These are phyloP conservation scores for Schwanniomyces occidentalis DNA, from an alignment of 805 yeast genomes.

Conservation along the genomic window DNA sequence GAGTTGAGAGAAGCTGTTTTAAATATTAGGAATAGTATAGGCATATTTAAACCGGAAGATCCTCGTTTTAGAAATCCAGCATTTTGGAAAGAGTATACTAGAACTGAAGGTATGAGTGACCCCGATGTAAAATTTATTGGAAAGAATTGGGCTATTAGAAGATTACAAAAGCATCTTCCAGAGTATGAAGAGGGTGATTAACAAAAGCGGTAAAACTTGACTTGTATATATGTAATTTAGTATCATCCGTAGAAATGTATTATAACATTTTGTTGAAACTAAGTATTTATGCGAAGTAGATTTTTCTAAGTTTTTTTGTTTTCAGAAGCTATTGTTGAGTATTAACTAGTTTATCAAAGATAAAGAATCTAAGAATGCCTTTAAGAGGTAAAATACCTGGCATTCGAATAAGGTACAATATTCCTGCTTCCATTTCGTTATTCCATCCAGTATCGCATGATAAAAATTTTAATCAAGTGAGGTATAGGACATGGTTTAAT, in stretches of 20 bases:
- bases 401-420: too few relatives aligned
- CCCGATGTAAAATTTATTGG: conserved; percentile 74
- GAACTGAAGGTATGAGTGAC: conserved; percentile 63
- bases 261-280: too few relatives aligned
- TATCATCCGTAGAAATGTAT: too few relatives aligned
- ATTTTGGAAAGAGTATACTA: conserved; percentile 75
- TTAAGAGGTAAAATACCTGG: too few relatives aligned
- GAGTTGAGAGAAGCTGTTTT: conserved; percentile 64
- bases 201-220: not conserved
- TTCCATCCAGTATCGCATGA: too few relatives aligned
- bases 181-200: conserved; percentile 20
- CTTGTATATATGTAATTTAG: conserved; percentile 4
- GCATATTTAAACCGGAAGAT: conserved; percentile 60
- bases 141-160: conserved; percentile 77
- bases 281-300: too few relatives aligned
- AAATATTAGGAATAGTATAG: conserved; percentile 42
- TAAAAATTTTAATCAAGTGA: conserved; percentile 4
- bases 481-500: conserved; percentile 15
- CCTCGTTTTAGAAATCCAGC: conserved; percentile 61
- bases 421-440: too few relatives aligned
- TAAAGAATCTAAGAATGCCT: too few relatives aligned
- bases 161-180: conserved; percentile 57
- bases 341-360: too few relatives aligned
- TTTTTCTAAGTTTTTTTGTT: too few relatives aligned
- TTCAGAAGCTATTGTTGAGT: too few relatives aligned